A percentile compares a stretch with the other conserved stretches of the same genome.
These are phyloP conservation scores for Primulina huaijiensis DNA, from an alignment of 257 asterid species.

Conservation along the genomic window DNA sequence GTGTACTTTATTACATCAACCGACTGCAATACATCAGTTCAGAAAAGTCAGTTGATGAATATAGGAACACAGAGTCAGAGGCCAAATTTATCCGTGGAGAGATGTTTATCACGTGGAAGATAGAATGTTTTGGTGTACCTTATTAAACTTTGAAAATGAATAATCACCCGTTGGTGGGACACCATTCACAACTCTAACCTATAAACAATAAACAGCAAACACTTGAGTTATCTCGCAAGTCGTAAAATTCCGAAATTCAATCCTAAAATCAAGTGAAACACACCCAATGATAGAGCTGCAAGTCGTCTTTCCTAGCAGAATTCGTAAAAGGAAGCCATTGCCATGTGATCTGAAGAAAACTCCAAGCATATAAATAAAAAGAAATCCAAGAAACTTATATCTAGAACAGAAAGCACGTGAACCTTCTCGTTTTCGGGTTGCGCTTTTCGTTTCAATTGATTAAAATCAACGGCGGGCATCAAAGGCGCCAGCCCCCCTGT, in stretches of 20 bases:
- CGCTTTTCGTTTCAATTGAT: conserved; percentile 67
- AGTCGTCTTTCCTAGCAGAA: conserved; percentile 83
- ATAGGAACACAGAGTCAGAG: conserved; percentile 15
- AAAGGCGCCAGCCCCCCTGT: conserved; percentile 91
- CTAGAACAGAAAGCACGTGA: conserved; percentile 7
- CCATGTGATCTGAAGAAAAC: conserved; percentile 83
- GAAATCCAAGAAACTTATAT: conserved; percentile 1
- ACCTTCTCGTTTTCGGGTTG: conserved; percentile 89
- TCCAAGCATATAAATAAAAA: neutral
- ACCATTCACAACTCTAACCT: conserved; percentile 97
- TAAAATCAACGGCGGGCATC: conserved; percentile 76
- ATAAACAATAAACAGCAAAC: conserved; percentile 25
- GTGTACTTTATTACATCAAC: conserved; percentile 91
- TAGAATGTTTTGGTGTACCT: conserved; percentile 41
- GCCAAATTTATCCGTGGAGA: neutral
- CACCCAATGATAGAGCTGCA: conserved; percentile 98
- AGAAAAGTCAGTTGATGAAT: conserved; percentile 20
- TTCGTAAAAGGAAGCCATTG: conserved; percentile 93
- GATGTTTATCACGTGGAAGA: neutral
- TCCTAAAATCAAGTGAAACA: conserved; percentile 13
- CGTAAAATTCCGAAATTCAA: conserved; percentile 1
- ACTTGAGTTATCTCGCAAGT: conserved; percentile 6
- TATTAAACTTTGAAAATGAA: conserved; percentile 91
- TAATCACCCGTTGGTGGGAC: conserved; percentile 90
- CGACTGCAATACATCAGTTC: conserved; percentile 48